Conservation (phyloP, 768 basidiomycete species). For the Amanita subjunquillea region DNA sequence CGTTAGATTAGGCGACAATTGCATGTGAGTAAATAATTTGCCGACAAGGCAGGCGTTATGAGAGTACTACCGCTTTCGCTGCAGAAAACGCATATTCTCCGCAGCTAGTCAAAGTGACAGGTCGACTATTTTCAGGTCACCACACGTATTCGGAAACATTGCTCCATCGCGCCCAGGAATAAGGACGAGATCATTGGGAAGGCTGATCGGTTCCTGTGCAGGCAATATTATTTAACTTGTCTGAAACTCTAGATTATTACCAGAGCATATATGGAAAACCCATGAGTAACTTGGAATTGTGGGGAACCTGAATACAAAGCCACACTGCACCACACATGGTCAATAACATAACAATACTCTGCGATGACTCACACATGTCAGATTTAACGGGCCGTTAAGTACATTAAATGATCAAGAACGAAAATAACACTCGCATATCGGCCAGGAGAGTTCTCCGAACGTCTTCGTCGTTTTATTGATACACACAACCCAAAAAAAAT, state of each 20-base stretch:
- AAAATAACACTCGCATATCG: slow-evolving; percentile 32
- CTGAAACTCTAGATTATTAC: slow-evolving; percentile 10
- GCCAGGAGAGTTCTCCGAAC: slow-evolving; percentile 23
- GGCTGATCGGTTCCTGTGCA: slow-evolving; percentile 26
- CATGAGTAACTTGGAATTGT: slow-evolving; percentile 24
- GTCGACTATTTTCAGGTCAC: slow-evolving; percentile 20
- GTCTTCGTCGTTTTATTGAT: slow-evolving; percentile 14
- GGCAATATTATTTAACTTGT: slow-evolving; percentile 22
- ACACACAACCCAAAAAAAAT: background rate
- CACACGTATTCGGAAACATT: slow-evolving; percentile 13
- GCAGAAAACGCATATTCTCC: slow-evolving; percentile 6
- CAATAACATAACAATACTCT: background rate
- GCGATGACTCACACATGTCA: slow-evolving; percentile 31
- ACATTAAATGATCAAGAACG: background rate
- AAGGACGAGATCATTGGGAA: slow-evolving; percentile 21
- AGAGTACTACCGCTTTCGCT: background rate
- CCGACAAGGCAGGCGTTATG: background rate
- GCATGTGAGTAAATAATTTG: background rate
- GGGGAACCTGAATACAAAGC: slow-evolving; percentile 34
- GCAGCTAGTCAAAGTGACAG: slow-evolving; percentile 19
- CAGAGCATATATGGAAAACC: background rate
- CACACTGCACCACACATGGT: slow-evolving; percentile 17
- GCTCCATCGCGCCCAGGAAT: slow-evolving; percentile 24
- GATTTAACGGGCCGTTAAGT: slow-evolving; percentile 30
- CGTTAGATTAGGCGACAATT: background rate